Evolutionary conservation across 352 stramenopile species (phyloP).

Genomic region (Halophytophthora batemanensis): DNA sequence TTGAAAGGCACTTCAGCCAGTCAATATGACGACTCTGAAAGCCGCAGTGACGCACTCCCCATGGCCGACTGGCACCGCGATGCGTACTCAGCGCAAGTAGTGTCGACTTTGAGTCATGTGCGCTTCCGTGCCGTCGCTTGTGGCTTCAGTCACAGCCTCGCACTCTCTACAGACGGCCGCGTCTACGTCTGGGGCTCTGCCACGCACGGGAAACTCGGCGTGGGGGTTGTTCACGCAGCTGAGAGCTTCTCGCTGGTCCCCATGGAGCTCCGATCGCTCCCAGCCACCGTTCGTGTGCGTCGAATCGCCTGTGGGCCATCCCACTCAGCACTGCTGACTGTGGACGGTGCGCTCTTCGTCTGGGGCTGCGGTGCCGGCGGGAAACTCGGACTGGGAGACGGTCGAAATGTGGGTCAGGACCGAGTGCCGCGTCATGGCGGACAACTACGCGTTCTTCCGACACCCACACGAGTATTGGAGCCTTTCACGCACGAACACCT

Average conservation of each 20-base stretch:
- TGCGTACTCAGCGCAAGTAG: constrained; percentile 35
- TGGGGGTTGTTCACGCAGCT: constrained; percentile 34
- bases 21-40: constrained; percentile 28
- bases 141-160: constrained; percentile 68
- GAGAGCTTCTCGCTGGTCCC: constrained; percentile 71
- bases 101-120: constrained; percentile 36
- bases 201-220: constrained; percentile 68
- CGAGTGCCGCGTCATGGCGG: constrained; percentile 56
- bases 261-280: constrained; percentile 34
- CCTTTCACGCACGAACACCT: constrained; percentile 43
- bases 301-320: constrained; percentile 77
- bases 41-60: constrained; percentile 4
- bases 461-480: constrained; percentile 35
- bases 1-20: not conserved
- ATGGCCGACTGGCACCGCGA: constrained; percentile 53
- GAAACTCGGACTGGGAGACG: constrained; percentile 68
- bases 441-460: constrained; percentile 35
- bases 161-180: constrained; percentile 54
- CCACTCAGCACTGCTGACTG: constrained; percentile 66
- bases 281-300: constrained; percentile 30
- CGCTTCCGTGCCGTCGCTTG: constrained; percentile 60
- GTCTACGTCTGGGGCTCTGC: constrained; percentile 76
- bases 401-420: constrained; percentile 53
- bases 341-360: constrained; percentile 56
- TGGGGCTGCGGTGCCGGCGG: constrained; percentile 74